Conservation (phyloP, 805 yeast genomes). For the Saccharomycopsis vini region DNA sequence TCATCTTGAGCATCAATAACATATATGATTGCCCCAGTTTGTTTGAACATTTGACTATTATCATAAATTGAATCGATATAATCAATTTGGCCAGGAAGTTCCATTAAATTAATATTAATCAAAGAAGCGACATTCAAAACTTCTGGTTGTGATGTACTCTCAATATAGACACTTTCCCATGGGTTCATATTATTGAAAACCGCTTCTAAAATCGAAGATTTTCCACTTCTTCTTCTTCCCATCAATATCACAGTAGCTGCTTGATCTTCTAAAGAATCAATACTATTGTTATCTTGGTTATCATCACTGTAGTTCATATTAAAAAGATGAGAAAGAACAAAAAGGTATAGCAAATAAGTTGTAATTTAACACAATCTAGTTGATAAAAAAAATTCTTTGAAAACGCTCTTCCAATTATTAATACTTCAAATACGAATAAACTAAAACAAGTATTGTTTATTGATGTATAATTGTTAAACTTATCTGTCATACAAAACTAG, state of each 20-base stretch:
- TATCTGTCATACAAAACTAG: too few species aligned
- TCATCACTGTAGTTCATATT: background rate
- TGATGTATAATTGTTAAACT: too few species aligned
- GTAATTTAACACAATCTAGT: too few species aligned
- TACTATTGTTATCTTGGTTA: background rate
- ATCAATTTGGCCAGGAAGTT: slow-evolving; percentile 88
- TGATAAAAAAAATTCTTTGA: too few species aligned
- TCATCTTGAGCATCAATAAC: slow-evolving; percentile 96
- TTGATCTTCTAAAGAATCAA: background rate
- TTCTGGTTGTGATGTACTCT: slow-evolving; percentile 83
- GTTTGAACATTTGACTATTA: slow-evolving; percentile 63
- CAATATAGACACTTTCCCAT: slow-evolving; percentile 81
- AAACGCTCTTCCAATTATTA: too few species aligned
- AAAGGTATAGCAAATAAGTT: too few species aligned
- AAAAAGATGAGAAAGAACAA: too few species aligned
- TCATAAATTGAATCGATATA: slow-evolving; percentile 59
- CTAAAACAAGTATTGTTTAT: too few species aligned
- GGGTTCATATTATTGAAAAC: slow-evolving; percentile 97
- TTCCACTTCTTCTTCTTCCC: slow-evolving; percentile 55
- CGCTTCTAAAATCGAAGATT: slow-evolving; percentile 91
- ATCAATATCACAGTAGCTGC: slow-evolving; percentile 16
- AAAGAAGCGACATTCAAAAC: slow-evolving; percentile 76
- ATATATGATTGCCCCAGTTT: slow-evolving; percentile 85
- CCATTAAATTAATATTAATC: slow-evolving; percentile 84
- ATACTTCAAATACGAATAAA: too few species aligned